Evolutionary conservation across 2,329 filamentous ascomycete species (phyloP).

Genomic region (Monilinia aucupariae): DNA sequence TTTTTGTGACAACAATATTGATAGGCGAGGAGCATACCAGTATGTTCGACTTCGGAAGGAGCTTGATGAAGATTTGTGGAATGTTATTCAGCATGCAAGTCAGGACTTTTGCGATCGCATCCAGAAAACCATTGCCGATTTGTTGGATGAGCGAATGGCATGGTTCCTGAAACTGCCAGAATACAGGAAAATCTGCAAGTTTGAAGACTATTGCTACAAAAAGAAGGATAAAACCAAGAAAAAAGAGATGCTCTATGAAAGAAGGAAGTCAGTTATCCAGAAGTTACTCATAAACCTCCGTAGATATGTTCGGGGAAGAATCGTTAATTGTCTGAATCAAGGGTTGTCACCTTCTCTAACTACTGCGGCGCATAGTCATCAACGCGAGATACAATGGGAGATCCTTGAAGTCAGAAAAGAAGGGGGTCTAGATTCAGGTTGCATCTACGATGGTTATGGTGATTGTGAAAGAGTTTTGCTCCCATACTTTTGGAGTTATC

Average conservation of each 20-base stretch:
- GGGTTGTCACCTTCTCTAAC: background rate
- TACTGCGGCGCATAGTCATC: background rate
- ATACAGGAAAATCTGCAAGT: slow-evolving; percentile 32
- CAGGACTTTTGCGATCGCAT: slow-evolving; percentile 48
- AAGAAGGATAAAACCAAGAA: background rate
- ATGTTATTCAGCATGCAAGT: slow-evolving; percentile 54
- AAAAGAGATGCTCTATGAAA: slow-evolving; percentile 4
- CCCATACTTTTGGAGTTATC: slow-evolving; percentile 9
- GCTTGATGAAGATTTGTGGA: slow-evolving; percentile 50
- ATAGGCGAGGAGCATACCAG: slow-evolving; percentile 26
- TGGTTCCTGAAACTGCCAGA: slow-evolving; percentile 37
- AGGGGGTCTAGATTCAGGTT: background rate
- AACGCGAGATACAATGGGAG: slow-evolving; percentile 1
- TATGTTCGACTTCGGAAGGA: slow-evolving; percentile 46
- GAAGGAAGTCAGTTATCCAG: slow-evolving; percentile 7
- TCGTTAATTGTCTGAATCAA: slow-evolving; percentile 1
- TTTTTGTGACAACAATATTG: background rate
- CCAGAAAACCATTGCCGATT: slow-evolving; percentile 32
- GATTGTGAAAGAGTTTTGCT: slow-evolving; percentile 6
- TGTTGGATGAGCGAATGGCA: slow-evolving; percentile 36
- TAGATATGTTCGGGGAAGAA: slow-evolving; percentile 16
- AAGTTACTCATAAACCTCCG: background rate
- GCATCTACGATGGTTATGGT: background rate
- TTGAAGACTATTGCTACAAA: slow-evolving; percentile 17
- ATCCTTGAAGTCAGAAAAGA: background rate